Evolutionary conservation across 768 basidiomycete species (phyloP).

Genomic region (Pulveroboletus ravenelii): DNA sequence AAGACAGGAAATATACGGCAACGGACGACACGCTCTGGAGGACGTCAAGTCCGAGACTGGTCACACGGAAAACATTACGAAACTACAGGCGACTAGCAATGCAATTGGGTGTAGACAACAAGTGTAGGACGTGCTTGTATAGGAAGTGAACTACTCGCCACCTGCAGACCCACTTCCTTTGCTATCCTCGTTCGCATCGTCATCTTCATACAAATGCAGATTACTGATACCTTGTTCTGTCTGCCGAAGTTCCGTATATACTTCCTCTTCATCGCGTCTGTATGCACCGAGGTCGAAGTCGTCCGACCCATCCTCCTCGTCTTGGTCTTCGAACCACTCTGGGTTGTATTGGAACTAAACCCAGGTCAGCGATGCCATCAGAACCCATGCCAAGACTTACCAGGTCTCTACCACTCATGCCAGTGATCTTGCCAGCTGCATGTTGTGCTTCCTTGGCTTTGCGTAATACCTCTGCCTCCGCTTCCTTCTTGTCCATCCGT

Average conservation of each 20-base stretch:
- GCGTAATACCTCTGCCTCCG: slow-evolving; percentile 74
- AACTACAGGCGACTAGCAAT: slow-evolving; percentile 7
- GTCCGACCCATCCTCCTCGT: slow-evolving; percentile 42
- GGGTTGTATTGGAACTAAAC: slow-evolving; percentile 90
- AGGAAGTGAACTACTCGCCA: slow-evolving; percentile 1
- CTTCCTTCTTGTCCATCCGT: slow-evolving; percentile 90
- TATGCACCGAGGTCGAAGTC: slow-evolving; percentile 58
- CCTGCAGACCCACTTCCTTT: not conserved
- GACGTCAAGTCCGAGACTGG: not conserved
- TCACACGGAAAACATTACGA: slow-evolving; percentile 21
- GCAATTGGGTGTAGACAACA: not conserved
- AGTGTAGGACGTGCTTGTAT: not conserved
- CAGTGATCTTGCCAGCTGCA: slow-evolving; percentile 83
- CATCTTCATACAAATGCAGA: slow-evolving; percentile 20
- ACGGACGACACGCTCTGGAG: not conserved
- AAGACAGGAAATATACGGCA: not conserved
- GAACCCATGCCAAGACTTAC: slow-evolving; percentile 39
- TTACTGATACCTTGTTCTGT: slow-evolving; percentile 13
- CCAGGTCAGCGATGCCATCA: slow-evolving; percentile 5
- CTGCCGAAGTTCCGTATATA: slow-evolving; percentile 24
- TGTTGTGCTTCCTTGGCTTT: slow-evolving; percentile 79
- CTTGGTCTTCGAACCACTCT: slow-evolving; percentile 85
- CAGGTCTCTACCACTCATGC: slow-evolving; percentile 95
- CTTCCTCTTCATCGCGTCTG: slow-evolving; percentile 37
- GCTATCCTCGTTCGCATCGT: slow-evolving; percentile 12